Base-by-base conservation (phyloP, 345 rosid genomes). In the Salix exigua region DNA sequence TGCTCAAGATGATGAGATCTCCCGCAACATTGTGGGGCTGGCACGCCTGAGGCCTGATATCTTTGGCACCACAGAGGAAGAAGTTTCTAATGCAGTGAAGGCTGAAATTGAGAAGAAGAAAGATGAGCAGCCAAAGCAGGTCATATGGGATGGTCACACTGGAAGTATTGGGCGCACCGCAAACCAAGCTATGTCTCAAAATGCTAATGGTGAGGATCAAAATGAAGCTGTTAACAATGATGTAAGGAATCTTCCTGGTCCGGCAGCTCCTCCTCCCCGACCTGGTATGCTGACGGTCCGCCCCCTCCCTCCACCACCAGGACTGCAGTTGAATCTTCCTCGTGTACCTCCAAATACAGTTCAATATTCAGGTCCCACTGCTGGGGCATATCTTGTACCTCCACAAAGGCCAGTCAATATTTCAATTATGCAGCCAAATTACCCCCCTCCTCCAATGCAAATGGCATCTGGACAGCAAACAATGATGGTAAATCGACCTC, bases 81-180 rank as follows among this genome's bases (percentile, higher is more conserved):
- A 93, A 88, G 97, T 93, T 55, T 93, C 97, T 48, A 93, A 93
- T 83, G 97, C 97, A 44, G 97, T 93, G 14, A 91, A 89, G 84
- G 97, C 96, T 44, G 97, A 93, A 85, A 93, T 93, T 74, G 96
- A 93, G 87, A 93, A 93, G 86, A 90, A 87, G 89, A 92, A 91
- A 81, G 96, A 93, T 75, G 97, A 93, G 84, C 97, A 93, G 68
- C 96, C 97, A 25, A 91, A 87, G 82, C 97, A 93, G 85, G 92
- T 93, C 25, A 91, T 93, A 82, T 93, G 97, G 97, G 97, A 93
- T 86, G 97, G 97, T 77, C 96, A 93, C 80, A 86, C 93, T 1
- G 96, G 93, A 81, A 93, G 97, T 82, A 93, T 93, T 37, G 97
- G 97, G 65, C 93, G 96, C 60, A 93, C 97, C 17, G 97, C 97